Evolutionary conservation across 129 eudicot species (phyloP), one percentile per base, ranked within the genome.

Genomic region (Flaveria robusta): DNA sequence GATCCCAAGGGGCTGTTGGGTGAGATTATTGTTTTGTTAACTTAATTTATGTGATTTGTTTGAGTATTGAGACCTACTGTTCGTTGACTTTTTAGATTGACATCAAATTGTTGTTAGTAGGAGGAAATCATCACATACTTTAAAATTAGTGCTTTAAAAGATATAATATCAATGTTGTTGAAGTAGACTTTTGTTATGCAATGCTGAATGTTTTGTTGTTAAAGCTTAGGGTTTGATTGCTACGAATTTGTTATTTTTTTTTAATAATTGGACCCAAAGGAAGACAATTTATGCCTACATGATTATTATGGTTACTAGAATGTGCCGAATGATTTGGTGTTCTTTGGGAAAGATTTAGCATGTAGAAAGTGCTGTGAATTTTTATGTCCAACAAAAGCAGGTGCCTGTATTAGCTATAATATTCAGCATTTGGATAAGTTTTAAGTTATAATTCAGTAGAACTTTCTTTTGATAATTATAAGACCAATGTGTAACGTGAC

Each of bases 1-100:
- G 89, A 70, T 86, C 98, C 75, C 91, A 90, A 84, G 98, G 87
- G 29, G 86, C 89, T 75, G 86, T 77, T 66, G 91, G 85, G 98
- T 92, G 66, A 82, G 93, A 34, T 68, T 52, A 29, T 26, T 54
- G 4, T 34, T 46, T 29, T 24, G 66, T 46, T 51, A 50, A 71
- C 39, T 34, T 34, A 34, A 42, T 71, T 22, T 24, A n/a, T 26
- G 13, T 19, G 41, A 3, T 52, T 60, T 15, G 11, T 29, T 82
- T 50, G 43, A 16, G 74, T 46, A 69, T 45, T 7, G 5, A 67
- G 29, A 74, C 8, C 43, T 58, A 62, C 6, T 34, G 15, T 66
- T 46, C 71, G 83, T 79, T 79, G 83, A 79, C 83, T 79, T 72
- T 34, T 24, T 14, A 29, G 29, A 20, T 64, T 71, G 49, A 63